phyloP scores from a whole-genome alignment of 306 rosid genomes.

The Aeschynomene evenia region DNA sequence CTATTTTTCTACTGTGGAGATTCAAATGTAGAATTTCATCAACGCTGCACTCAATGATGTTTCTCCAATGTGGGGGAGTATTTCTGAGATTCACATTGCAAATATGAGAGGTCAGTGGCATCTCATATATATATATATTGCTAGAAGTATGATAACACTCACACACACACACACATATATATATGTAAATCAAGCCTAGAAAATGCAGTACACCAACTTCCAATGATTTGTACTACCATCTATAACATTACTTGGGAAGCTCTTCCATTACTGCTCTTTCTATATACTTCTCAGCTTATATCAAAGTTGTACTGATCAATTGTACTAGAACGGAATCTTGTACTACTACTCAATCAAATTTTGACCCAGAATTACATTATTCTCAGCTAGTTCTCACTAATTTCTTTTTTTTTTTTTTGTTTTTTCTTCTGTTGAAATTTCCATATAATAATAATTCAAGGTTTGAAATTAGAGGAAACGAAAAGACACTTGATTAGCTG shows the following conservation, averaged over 20 bases:
- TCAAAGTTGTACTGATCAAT: slow-evolving; percentile 21
- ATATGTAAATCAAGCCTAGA: neutral
- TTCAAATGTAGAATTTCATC: slow-evolving; percentile 38
- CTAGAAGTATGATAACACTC: neutral
- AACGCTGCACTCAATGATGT: slow-evolving; percentile 98
- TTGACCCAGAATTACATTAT: neutral
- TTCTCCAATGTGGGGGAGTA: slow-evolving; percentile 50
- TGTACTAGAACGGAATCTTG: slow-evolving; percentile 34
- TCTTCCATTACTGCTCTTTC: neutral
- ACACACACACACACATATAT: too few relatives aligned
- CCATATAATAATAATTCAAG: neutral
- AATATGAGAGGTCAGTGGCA: neutral
- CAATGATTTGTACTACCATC: slow-evolving; percentile 30
- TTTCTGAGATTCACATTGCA: neutral
- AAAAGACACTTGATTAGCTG: neutral
- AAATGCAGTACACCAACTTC: slow-evolving; percentile 22
- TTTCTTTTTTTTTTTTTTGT: too few relatives aligned
- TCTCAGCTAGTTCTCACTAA: neutral
- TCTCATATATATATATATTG: neutral
- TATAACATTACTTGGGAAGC: neutral
- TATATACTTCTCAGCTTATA: neutral
- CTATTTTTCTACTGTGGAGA: neutral
- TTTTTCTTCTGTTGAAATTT: neutral
- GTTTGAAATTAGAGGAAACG: neutral
- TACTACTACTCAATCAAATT: slow-evolving; percentile 5